phyloP scores from a whole-genome alignment of 441 rosid species.

The Isatis lusitanica region DNA sequence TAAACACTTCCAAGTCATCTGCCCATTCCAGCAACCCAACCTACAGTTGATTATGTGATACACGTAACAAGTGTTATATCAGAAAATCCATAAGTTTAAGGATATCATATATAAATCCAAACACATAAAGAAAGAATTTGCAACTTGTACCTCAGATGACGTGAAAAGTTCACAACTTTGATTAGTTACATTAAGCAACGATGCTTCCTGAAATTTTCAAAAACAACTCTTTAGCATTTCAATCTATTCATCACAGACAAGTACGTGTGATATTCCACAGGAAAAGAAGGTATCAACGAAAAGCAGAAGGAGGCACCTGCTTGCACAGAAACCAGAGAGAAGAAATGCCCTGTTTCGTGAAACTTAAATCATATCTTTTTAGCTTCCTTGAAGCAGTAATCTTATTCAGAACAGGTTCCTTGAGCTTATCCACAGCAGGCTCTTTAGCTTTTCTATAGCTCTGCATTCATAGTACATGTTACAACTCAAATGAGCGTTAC shows the following conservation, averaged over 20 bases:
- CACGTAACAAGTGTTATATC: not conserved
- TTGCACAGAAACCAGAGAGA: conserved; percentile 97
- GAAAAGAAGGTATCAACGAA: not conserved
- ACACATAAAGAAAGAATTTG: not conserved
- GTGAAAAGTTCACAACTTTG: conserved; percentile 89
- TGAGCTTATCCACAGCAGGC: conserved; percentile 75
- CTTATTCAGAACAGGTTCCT: conserved; percentile 80
- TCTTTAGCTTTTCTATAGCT: conserved; percentile 52
- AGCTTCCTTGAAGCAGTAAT: conserved; percentile 60
- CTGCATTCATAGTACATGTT: conserved; percentile 43
- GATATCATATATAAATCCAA: not conserved
- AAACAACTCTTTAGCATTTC: not conserved
- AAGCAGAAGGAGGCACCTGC: conserved; percentile 54
- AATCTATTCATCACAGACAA: not conserved
- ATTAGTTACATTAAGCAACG: conserved; percentile 76
- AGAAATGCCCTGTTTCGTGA: conserved; percentile 71
- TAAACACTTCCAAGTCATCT: conserved; percentile 65
- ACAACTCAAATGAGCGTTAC: not conserved
- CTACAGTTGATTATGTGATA: conserved; percentile 38
- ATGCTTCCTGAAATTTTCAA: conserved; percentile 70
- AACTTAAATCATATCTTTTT: conserved; percentile 55
- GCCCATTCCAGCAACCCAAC: conserved; percentile 94
- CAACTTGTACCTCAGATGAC: conserved; percentile 62
- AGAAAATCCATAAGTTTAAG: not conserved
- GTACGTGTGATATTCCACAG: not conserved